Evolutionary conservation across 2,329 filamentous ascomycete species (phyloP), one percentile per base, ranked within the genome.

Genomic region (Ophiostoma quercus): DNA sequence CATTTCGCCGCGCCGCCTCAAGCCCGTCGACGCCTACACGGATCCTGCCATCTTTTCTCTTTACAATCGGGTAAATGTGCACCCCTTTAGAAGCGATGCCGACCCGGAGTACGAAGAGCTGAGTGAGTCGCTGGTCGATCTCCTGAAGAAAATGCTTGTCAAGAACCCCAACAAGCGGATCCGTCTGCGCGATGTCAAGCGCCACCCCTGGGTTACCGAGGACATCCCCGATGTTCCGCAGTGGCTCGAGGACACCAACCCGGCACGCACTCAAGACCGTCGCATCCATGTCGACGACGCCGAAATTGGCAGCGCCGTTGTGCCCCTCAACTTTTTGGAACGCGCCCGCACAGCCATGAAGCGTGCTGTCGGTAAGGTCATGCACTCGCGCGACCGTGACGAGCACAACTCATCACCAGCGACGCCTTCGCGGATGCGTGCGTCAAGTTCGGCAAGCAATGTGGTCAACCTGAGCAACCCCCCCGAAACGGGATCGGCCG

Each of bases 221-320:
- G 93, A 90, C 73, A 86, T 98, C 65, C 81, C 87, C 43, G 90
- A 97, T 74, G 86, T 90, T 51, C 82, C 87, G 41, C 84, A 85
- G 11, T 99, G 95, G 95, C 87, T 97, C n/a, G 92, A 97, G 75
- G 92, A 96, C 73, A 97, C 94, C 0, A 94, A 98, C 76, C 93
- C 94, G 1, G 89, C 88, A 51, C 86, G 89, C 47, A 90, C 88
- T 41, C 87, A 91, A 70, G 93, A 92, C 74, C 89, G 90, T 77
- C 92, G 88, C 79, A 98, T 99, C 75, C 90, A 97, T 78, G 92
- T 98, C 66, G 94, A 96, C 71, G 92, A 92, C 74, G 89, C 89
- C 76, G 95, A 99, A 79, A 88, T 99, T 75, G 94, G 92, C 65
- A 87, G 88, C 69, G 95, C 95, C 70, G 95, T 99, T 69, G 90